phyloP scores from a whole-genome alignment of 2,329 filamentous ascomycete species.

The Curvularia sp. region DNA sequence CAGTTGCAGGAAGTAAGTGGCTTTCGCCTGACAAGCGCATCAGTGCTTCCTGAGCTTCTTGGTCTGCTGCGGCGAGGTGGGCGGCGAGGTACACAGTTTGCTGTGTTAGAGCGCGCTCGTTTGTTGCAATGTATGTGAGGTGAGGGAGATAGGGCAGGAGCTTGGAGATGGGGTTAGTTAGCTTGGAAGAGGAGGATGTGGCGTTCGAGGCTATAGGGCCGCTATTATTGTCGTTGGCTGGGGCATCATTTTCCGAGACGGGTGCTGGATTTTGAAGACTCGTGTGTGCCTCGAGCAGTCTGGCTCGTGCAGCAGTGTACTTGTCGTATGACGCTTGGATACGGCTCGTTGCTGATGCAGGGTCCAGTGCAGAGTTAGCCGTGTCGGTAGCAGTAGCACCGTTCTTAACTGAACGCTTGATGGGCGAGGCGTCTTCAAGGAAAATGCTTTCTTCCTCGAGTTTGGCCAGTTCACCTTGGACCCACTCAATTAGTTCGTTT shows the following conservation, averaged over 20 bases:
- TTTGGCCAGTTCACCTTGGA: constrained; percentile 58
- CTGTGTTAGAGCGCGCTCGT: constrained; percentile 44
- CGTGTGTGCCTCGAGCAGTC: constrained; percentile 30
- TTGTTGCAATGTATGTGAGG: constrained; percentile 33
- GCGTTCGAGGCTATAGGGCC: constrained; percentile 4
- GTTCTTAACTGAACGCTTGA: constrained; percentile 31
- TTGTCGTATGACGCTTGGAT: constrained; percentile 41
- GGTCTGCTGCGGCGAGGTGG: constrained; percentile 41
- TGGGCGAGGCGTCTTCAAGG: constrained; percentile 43
- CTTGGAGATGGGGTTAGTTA: constrained; percentile 27
- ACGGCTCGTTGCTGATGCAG: constrained; percentile 30
- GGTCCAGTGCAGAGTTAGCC: constrained; percentile 13
- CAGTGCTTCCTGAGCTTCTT: constrained; percentile 39
- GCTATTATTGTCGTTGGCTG: not conserved
- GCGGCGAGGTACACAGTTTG: constrained; percentile 45
- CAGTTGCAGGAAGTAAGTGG: constrained; percentile 43
- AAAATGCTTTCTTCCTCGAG: constrained; percentile 48
- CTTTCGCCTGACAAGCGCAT: constrained; percentile 49
- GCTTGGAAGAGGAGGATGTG: constrained; percentile 8
- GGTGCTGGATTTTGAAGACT: constrained; percentile 26
- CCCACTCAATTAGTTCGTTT: constrained; percentile 59
- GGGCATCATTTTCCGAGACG: not conserved
- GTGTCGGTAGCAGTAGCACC: not conserved
- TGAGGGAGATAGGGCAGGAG: constrained; percentile 42
- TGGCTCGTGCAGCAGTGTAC: constrained; percentile 38